Percentiles rank a stretch among this genome's conserved stretches.
phyloP scores from a whole-genome alignment of 306 rosid genomes.

The Clitoria ternatea region DNA sequence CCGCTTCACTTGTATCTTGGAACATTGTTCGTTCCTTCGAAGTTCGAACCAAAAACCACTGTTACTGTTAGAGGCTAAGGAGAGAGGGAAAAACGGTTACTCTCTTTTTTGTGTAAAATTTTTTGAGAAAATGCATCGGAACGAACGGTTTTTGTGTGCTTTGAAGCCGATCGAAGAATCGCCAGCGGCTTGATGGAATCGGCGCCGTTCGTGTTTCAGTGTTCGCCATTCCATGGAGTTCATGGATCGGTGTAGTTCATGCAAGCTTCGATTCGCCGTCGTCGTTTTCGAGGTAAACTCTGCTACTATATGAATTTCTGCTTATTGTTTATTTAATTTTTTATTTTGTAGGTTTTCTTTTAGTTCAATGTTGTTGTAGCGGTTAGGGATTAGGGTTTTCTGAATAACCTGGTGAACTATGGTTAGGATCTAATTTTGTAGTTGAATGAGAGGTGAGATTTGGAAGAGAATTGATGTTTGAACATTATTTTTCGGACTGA shows the following conservation, averaged over 20 bases:
- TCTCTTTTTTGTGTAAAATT: background rate
- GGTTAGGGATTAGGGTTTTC: slow-evolving; percentile 30
- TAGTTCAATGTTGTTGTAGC: slow-evolving; percentile 3
- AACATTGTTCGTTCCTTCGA: slow-evolving; percentile 24
- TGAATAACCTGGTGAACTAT: background rate
- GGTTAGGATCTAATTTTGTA: slow-evolving; percentile 18
- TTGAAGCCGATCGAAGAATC: slow-evolving; percentile 42
- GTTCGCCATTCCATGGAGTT: slow-evolving; percentile 61
- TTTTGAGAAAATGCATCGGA: slow-evolving; percentile 49
- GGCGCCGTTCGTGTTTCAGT: slow-evolving; percentile 20
- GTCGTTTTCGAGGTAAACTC: slow-evolving; percentile 64
- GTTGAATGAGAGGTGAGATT: slow-evolving; percentile 9
- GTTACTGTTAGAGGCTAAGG: background rate
- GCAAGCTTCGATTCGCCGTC: slow-evolving; percentile 48
- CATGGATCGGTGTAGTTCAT: slow-evolving; percentile 48
- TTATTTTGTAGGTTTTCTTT: background rate
- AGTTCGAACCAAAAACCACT: slow-evolving; percentile 30
- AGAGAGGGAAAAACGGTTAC: background rate
- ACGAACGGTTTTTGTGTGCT: slow-evolving; percentile 38
- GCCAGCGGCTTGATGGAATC: slow-evolving; percentile 71
- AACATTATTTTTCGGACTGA: background rate
- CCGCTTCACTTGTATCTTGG: background rate
- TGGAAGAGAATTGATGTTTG: background rate
- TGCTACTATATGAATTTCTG: background rate
- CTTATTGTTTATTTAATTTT: background rate